Conservation (phyloP, 805 yeast genomes). For the Hemisphaericaspora nanyangensis region DNA sequence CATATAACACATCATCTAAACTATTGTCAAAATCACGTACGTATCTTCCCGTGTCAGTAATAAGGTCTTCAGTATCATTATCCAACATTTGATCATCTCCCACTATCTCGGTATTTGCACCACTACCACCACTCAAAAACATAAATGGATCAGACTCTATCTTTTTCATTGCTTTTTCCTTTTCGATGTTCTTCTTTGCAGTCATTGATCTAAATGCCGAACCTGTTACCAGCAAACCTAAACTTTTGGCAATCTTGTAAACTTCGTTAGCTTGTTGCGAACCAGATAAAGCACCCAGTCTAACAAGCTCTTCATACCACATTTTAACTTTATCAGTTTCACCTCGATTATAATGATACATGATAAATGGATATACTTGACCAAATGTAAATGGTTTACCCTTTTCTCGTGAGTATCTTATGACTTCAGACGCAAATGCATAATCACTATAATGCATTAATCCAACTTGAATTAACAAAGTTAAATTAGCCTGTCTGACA, state of each 20-base stretch:
- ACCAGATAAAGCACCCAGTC: conserved; percentile 27
- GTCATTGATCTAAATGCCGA: conserved; percentile 23
- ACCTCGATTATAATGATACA: conserved; percentile 28
- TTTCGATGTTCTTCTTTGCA: conserved; percentile 20
- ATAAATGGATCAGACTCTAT: conserved; percentile 16
- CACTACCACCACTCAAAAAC: conserved; percentile 5
- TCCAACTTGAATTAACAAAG: conserved; percentile 27
- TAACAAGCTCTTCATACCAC: conserved; percentile 35
- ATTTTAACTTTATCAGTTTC: conserved; percentile 28
- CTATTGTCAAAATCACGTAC: conserved; percentile 18
- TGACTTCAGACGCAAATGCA: conserved; percentile 27
- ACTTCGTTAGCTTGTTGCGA: conserved; percentile 25
- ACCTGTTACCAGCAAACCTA: conserved; percentile 34
- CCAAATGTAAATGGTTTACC: conserved; percentile 35
- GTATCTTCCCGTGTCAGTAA: conserved; percentile 10
- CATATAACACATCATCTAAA: conserved; percentile 16
- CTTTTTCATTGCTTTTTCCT: conserved; percentile 14
- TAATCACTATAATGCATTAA: conserved; percentile 30
- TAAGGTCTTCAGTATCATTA: conserved; percentile 19
- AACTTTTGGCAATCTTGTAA: conserved; percentile 30
- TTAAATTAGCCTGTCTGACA: conserved; percentile 22
- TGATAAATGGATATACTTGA: conserved; percentile 37
- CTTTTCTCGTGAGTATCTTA: conserved; percentile 20
- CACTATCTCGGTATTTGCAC: background rate
- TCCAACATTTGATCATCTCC: conserved; percentile 5